Base-by-base conservation (phyloP, 306 rosid genomes). In the Vicia sativa region DNA sequence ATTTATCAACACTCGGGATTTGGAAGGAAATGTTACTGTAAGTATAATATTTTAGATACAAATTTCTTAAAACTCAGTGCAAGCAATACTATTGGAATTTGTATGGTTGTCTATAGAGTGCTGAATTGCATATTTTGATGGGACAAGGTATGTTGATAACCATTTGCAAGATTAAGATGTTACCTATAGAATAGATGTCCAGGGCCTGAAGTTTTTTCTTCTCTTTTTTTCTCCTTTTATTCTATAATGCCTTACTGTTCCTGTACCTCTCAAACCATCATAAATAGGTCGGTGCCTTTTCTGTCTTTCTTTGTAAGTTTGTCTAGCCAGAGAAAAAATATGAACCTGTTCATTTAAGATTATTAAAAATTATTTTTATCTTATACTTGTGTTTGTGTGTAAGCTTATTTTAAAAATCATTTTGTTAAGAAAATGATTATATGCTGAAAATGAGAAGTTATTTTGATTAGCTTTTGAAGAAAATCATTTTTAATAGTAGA, bases 1-100 rank as follows among this genome's bases (percentile, higher is more conserved):
- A 66, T 93, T 93, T 83, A 82, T 79, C 76, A 93, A 93, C 78
- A 74, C 79, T 37, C 96, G 61, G 10, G 89, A 85, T 28, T 11
- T 74, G 16, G 96, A 85, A 76, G 86, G 82, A 66, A 90, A 93
- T 83, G 91, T 90, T 63, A 93, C 99, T 26, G 99, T 93, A 85
- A 93, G 98, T 90, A 65, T 73, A 48, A 64, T 65, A 19, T 63
- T 46, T 50, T 65, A 25, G 52, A 11, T 14, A 0, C 7, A 8
- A 54, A 58, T 21, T 31, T 48, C 39, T 72, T 77, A 10, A 53
- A 65, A 43, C 68, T 66, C 15, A 28, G 19, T 37, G 11, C 67
- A 50, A 53, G 38, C 12, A 68, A 61, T 73, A n/a, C 71, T 45
- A 37, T 61, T 72, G 57, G 65, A 69, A 13, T 69, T 67, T 70